phyloP scores from a whole-genome alignment of 257 asterid genomes.

The Plantago elongata region DNA sequence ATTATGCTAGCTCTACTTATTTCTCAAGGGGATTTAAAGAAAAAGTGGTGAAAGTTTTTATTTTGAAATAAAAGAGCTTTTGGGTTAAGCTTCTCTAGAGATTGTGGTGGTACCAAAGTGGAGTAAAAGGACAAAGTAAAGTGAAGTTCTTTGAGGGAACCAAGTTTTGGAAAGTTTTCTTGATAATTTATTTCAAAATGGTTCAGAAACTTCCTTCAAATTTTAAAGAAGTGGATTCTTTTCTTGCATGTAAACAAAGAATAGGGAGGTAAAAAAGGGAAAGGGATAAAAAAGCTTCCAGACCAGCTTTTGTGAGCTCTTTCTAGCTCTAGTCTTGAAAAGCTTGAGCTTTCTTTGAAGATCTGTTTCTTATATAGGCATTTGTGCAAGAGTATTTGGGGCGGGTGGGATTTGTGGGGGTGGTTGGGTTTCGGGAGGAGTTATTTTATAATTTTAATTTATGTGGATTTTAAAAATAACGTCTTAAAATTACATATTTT shows the following conservation, averaged over 20 bases:
- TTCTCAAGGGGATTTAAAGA: neutral
- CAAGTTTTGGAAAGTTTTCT: neutral
- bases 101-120: neutral
- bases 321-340: slow-evolving; percentile 21
- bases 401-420: neutral
- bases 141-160: neutral
- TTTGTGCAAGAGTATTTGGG: neutral
- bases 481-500: too few relatives aligned
- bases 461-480: too few relatives aligned
- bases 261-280: neutral
- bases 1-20: neutral
- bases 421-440: too few relatives aligned
- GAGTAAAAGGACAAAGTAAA: neutral
- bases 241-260: slow-evolving; percentile 13
- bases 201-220: neutral
- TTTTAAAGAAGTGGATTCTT: slow-evolving; percentile 12
- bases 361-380: slow-evolving; percentile 41
- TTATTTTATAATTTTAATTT: too few relatives aligned
- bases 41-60: neutral
- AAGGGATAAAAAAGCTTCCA: slow-evolving; percentile 6
- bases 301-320: slow-evolving; percentile 8
- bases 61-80: slow-evolving; percentile 2
- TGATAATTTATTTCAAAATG: neutral
- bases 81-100: neutral
- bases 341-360: slow-evolving; percentile 9